Evolutionary conservation across 2,329 filamentous ascomycete species (phyloP).

Genomic region (Talaromyces funiculosus): DNA sequence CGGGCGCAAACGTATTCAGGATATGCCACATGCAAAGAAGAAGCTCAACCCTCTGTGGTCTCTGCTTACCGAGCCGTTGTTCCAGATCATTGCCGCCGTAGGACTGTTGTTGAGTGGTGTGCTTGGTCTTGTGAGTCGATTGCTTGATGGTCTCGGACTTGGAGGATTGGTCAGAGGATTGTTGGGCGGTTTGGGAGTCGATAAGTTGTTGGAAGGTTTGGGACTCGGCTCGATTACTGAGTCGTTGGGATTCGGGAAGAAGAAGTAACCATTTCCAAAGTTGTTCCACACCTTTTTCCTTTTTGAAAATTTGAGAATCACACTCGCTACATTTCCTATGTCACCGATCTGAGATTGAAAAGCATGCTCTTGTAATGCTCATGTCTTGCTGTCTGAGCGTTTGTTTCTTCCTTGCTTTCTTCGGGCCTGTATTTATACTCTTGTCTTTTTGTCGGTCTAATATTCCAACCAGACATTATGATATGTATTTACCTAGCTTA

Average conservation of each 20-base stretch:
- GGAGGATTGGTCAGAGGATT: constrained; percentile 75
- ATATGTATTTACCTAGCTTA: background rate
- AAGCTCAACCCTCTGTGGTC: constrained; percentile 87
- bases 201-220: constrained; percentile 45
- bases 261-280: constrained; percentile 37
- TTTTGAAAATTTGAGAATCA: background rate
- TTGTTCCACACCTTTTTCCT: no score
- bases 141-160: constrained; percentile 75
- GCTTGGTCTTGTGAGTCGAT: constrained; percentile 72
- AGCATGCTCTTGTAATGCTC: background rate
- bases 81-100: constrained; percentile 88
- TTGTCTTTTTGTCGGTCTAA: background rate
- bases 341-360: background rate
- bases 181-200: constrained; percentile 49
- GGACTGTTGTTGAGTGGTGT: constrained; percentile 78
- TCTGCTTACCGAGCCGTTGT: constrained; percentile 66
- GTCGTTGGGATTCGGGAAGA: constrained; percentile 41
- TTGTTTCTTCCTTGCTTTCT: constrained; percentile 19
- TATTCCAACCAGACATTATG: background rate
- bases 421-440: background rate
- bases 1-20: constrained; percentile 79
- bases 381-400: background rate
- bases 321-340: background rate
- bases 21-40: constrained; percentile 93
- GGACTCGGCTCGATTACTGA: constrained; percentile 47